Base-by-base conservation (phyloP, 2,329 filamentous ascomycete species). In the Fusarium penzigii region DNA sequence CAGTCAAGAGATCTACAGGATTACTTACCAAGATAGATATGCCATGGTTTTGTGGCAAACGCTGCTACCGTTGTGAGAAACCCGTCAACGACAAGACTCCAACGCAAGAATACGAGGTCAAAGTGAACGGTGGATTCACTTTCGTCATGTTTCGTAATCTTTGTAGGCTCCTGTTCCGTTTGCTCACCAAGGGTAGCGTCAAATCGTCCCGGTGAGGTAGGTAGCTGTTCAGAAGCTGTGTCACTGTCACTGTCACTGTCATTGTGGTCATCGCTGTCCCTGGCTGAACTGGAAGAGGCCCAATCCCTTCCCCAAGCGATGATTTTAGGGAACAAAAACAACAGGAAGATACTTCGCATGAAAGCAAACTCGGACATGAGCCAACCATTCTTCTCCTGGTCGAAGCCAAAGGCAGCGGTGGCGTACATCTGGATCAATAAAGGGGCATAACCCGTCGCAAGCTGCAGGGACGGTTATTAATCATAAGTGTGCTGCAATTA, bases 371-470 rank as follows among this genome's bases (percentile, higher is more conserved):
- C 78, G 0, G 80, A 78, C 77, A 84, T 82, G 40, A 84, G 73
- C 66, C 73, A 79, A 6, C 80, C 81, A 50, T 84, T 84, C 48
- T 82, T 74, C 1, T 70, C 75, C n/a, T 82, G 81, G 43, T 72
- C 71, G 51, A 84, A 85, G 52, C 75, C 71, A 55, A 84, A 84
- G 0, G 71, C 72, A 1, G 80, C 76, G 0, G 81, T 83, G 3
- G 80, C 79, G 49, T 83, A 84, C 74, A 84, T 77, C 55, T 84
- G 82, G 32, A 84, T 76, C 0, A 90, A 70, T 0, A 82, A 75
- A 0, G 84, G 82, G 0, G 86, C 85, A 50, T 88, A 90, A 2
- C 84, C 85, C 0, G 87, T 89, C 0, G 87, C 86, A 2, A 89
- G 75, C 64, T 79, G 4, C 3, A 16, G 7, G 36, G 10, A 12